Evolutionary conservation across 2,329 filamentous ascomycete genomes (phyloP).

Genomic region (Neocucurbitaria cava): DNA sequence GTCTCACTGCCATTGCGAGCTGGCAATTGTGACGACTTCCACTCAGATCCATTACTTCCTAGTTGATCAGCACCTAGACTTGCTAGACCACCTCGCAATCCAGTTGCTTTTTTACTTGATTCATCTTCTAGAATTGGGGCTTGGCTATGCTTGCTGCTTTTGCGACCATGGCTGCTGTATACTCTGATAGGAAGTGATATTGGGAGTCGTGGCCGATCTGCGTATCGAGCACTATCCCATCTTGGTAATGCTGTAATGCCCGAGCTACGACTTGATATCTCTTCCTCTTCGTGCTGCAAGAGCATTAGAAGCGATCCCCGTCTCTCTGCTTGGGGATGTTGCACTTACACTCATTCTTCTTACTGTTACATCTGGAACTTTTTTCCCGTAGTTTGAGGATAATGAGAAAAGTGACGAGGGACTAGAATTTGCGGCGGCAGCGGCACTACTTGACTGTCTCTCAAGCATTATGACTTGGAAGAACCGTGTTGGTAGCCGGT

Average conservation of each 20-base stretch:
- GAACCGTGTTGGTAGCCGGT: slow-evolving; percentile 11
- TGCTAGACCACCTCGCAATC: background rate
- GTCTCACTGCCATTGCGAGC: background rate
- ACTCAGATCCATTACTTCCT: background rate
- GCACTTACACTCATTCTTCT: slow-evolving; percentile 11
- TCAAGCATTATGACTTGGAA: slow-evolving; percentile 12
- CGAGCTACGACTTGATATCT: slow-evolving; percentile 11
- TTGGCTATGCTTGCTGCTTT: slow-evolving; percentile 6
- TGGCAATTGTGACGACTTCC: slow-evolving; percentile 2
- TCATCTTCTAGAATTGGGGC: slow-evolving; percentile 14
- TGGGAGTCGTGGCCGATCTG: slow-evolving; percentile 1
- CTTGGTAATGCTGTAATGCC: slow-evolving; percentile 18
- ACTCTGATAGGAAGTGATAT: slow-evolving; percentile 3
- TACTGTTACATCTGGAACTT: background rate
- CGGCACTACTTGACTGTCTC: slow-evolving; percentile 6
- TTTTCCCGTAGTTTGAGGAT: slow-evolving; percentile 12
- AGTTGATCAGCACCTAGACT: background rate
- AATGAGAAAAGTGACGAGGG: slow-evolving; percentile 14
- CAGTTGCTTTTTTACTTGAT: background rate
- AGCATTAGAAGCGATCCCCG: background rate
- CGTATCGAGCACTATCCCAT: slow-evolving; percentile 11
- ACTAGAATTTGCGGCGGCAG: background rate
- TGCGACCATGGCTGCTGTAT: slow-evolving; percentile 7
- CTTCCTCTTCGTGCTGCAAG: slow-evolving; percentile 7
- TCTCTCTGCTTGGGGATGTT: background rate